Base-by-base conservation (phyloP, 306 rosid genomes). In the Vicia sativa region DNA sequence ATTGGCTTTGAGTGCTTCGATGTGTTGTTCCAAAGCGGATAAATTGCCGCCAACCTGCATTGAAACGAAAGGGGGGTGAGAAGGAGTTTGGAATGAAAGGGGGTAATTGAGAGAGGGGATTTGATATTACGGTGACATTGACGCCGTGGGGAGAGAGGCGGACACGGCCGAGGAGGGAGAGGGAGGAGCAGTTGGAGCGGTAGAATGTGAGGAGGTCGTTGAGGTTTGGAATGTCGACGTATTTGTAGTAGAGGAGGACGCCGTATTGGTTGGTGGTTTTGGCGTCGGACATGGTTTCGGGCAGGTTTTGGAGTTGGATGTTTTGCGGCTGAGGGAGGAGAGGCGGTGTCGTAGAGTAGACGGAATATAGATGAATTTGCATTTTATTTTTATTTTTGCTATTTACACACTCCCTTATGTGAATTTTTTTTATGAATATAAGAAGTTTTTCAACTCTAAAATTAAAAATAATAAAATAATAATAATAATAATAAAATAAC, bases 131-230 rank as follows among this genome's bases (percentile, higher is more conserved):
- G 14, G 98, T 90, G 69, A 93, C 96, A 60, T 87, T 87, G 85
- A 90, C 93, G 79, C 96, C 96, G 21, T 80, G 85, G 67, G 91
- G 42, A 61, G 98, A 85, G 68, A 93, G 82, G 4, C 96, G 96
- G 70, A 93, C 91, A 18, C 96, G 96, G 41, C 98, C 98, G 25
- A 88, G 88, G 66, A 93, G 89, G 56, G 42, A 61, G 73, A 87
- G 96, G 9, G 91, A 84, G 70, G 67, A 75, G 83, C 96, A 92
- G 81, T 86, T 90, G 79, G 89, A 81, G 1, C 74, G 13, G 83
- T 87, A 87, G 86, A 92, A 92, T 37, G 78, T 50, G 74, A 78
- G 29, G 64, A 90, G 86, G 37, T 82, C 73, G 42, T 85, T 25
- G 5, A 90, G 84, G 72, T 90, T 73, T 4, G 95, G 82, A 37